Evolutionary conservation across 2,329 filamentous ascomycete species (phyloP), one percentile per base, ranked within the genome.

Genomic region (Cryphonectria carpinicola): DNA sequence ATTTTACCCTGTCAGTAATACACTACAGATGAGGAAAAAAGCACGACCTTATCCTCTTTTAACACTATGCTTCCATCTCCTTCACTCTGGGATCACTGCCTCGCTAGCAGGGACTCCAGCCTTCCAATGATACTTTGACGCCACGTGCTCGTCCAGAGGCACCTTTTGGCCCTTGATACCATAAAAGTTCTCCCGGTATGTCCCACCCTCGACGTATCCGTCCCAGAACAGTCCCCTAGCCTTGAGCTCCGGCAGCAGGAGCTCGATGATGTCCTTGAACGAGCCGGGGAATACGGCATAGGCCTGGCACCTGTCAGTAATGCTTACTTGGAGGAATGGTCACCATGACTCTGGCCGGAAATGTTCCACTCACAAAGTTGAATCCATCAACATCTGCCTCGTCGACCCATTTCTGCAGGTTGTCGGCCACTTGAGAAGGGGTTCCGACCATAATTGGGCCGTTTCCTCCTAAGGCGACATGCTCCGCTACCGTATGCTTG

Each of bases 341-440:
- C 56, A 39, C 22, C 32, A 35, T 39, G 37, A 37, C 8, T n/a
- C n/a, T 39, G 19, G 46, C 0, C 32, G 37, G 19, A 5, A 7
- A 11, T n/a, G n/a, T 41, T 35, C 56, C n/a, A 73, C 75, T 70
- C 65, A 76, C 90, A 77, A 93, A 85, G 76, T 94, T 94, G 80
- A 94, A 94, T 0, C 91, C 91, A 76, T 93, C 91, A 0, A 93
- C 86, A 74, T 92, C 91, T 0, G 89, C 90, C 77, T 92, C 90
- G 7, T 82, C 76, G 0, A 93, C 82, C 91, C 91, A 93, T 0
- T 82, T 79, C 79, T 93, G 89, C 69, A 94, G 83, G 60, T 86
- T 85, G 76, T 93, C 90, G 0, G 89, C 91, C 1, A 93, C 90
- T 73, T 88, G 86, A 22, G 84, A 78, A 0, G 91, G 82, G 0